Conservation (phyloP, 768 basidiomycete genomes). For the Phanerochaete sordida region DNA sequence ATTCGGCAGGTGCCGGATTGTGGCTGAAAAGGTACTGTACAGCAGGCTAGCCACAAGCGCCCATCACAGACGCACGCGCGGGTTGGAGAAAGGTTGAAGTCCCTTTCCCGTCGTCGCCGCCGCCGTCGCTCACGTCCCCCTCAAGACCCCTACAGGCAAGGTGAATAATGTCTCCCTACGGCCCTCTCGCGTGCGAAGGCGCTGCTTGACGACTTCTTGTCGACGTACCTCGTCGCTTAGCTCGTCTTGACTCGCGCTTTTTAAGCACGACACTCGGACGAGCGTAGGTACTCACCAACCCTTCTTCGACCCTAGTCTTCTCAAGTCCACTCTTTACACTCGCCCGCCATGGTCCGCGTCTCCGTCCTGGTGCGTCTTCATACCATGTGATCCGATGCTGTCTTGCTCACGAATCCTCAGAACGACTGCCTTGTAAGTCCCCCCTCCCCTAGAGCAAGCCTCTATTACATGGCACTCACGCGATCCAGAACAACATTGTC, state of each 20-base stretch:
- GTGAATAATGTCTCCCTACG: slow-evolving; percentile 37
- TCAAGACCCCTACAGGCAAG: slow-evolving; percentile 35
- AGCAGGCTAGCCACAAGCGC: slow-evolving; percentile 20
- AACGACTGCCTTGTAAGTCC: slow-evolving; percentile 62
- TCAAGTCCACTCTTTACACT: slow-evolving; percentile 11
- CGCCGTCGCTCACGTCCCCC: slow-evolving; percentile 18
- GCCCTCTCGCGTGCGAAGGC: slow-evolving; percentile 8
- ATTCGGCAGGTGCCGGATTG: slow-evolving; percentile 29
- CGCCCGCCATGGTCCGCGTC: slow-evolving; percentile 76
- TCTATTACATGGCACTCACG: neutral
- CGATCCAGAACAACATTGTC: slow-evolving; percentile 91
- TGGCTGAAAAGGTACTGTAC: slow-evolving; percentile 30
- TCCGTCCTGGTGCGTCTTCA: slow-evolving; percentile 62
- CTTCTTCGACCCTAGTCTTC: slow-evolving; percentile 31
- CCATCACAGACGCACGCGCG: slow-evolving; percentile 8
- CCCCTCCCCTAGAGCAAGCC: too few species aligned
- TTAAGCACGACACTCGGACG: slow-evolving; percentile 83
- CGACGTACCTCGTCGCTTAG: slow-evolving; percentile 15
- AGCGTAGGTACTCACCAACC: slow-evolving; percentile 39
- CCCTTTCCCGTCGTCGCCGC: slow-evolving; percentile 13
- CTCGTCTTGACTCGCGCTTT: slow-evolving; percentile 77
- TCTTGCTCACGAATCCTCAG: slow-evolving; percentile 17
- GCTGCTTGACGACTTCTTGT: slow-evolving; percentile 20
- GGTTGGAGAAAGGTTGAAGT: neutral
- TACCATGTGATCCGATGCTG: neutral